Evolutionary conservation across 306 rosid species (phyloP).

Genomic region (Inga oerstediana): DNA sequence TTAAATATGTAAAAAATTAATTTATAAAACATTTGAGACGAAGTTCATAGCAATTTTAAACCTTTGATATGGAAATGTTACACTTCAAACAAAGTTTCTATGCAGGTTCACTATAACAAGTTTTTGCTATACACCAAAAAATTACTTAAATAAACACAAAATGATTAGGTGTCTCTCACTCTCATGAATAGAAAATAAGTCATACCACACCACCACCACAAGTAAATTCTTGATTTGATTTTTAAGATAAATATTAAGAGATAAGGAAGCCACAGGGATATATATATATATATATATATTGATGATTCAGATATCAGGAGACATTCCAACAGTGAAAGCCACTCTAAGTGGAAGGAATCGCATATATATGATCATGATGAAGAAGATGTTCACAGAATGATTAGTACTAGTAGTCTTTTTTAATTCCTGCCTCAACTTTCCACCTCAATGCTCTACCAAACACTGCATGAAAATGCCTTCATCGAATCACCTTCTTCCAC

Average conservation of each 20-base stretch:
- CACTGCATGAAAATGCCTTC: neutral
- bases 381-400: constrained; percentile 1
- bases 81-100: neutral
- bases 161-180: neutral
- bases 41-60: too few relatives aligned
- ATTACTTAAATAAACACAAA: neutral
- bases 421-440: neutral
- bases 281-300: neutral
- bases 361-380: neutral
- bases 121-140: neutral
- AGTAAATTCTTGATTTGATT: neutral
- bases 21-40: too few relatives aligned
- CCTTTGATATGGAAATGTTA: too few relatives aligned
- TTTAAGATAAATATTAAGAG: neutral
- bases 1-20: too few relatives aligned
- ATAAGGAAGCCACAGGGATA: neutral
- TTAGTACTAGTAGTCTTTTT: neutral
- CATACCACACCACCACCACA: neutral
- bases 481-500: neutral
- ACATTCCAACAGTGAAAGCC: neutral
- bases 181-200: neutral
- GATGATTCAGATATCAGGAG: neutral
- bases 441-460: neutral
- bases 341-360: constrained; percentile 17
- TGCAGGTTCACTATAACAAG: neutral